Evolutionary conservation across 176 grass and related monocot genomes (phyloP).

Genomic region (Leersia perrieri): DNA sequence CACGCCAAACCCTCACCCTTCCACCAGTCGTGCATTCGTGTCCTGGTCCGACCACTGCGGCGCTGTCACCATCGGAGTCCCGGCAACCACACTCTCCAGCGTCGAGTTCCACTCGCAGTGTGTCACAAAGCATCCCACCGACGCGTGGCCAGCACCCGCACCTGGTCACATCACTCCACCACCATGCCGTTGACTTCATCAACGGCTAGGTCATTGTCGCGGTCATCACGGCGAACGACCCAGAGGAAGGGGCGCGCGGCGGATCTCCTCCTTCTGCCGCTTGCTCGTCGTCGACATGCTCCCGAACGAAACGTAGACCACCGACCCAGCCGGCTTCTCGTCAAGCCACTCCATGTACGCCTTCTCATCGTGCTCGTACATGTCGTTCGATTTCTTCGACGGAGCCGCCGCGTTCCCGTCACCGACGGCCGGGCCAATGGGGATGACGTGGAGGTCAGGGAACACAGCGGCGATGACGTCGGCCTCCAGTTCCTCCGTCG

Average conservation of each 20-base stretch:
- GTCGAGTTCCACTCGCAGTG: constrained; percentile 68
- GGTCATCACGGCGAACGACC: constrained; percentile 42
- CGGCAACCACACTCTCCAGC: constrained; percentile 23
- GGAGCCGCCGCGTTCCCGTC: no score
- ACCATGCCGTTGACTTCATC: no score
- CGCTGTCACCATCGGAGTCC: neutral
- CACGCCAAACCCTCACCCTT: neutral
- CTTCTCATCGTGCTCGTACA: constrained; percentile 22
- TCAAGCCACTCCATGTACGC: constrained; percentile 49
- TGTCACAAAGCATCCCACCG: constrained; percentile 43
- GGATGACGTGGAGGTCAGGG: constrained; percentile 16
- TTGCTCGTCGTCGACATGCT: constrained; percentile 38
- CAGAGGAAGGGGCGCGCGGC: constrained; percentile 39
- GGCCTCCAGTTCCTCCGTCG: constrained; percentile 46
- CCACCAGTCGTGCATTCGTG: constrained; percentile 6
- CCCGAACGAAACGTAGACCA: constrained; percentile 61
- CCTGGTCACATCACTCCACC: constrained; percentile 57
- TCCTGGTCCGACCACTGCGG: constrained; percentile 31
- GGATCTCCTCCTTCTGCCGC: constrained; percentile 45
- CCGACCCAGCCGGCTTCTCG: constrained; percentile 36
- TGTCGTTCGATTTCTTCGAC: no score
- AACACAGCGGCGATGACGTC: constrained; percentile 30
- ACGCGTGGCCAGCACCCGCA: neutral
- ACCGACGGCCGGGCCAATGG: constrained; percentile 45
- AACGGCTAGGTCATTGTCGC: neutral